Evolutionary conservation across 768 basidiomycete genomes (phyloP), one percentile per base, ranked within the genome.

Genomic region (Psilocybe cubensis): DNA sequence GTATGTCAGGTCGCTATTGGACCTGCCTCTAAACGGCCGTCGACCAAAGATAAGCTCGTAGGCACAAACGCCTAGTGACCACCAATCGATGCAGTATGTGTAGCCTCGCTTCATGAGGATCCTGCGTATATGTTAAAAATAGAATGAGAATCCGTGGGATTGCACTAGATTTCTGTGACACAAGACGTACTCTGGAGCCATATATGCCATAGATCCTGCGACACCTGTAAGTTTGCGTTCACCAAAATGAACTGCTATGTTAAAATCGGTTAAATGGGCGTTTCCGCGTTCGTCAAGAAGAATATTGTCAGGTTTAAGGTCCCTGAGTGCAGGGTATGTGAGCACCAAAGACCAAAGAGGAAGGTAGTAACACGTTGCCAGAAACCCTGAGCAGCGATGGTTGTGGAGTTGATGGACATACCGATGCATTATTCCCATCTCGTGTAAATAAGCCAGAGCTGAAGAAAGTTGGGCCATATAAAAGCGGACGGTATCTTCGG

Each of bases 191-290:
- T 91, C 88, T 2, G 89, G 89, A 40, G 90, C 96, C 96, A 99
- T 99, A 71, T 99, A 99, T 2, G 96, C 96, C 96, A 98, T 96
- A 50, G 94, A 96, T 8, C 96, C 96, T 21, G 96, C 96, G 0
- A 99, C 91, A 21, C 95, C 94, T 11, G 91, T 95, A 29, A 94
- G 75, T 56, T 89, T 84, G 54, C 92, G 83, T 56, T 97, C 94
- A 4, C 89, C 86, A 69, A 92, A 98, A 72, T 99, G 96, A 6
- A 98, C 94, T 14, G 96, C 96, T 57, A 99, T 99, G 71, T 99
- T 99, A 75, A 99, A 97, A 71, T 99, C 96, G 0, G 91, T 98
- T 60, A 99, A 79, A 72, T 99, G 96, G 6, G 96, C 96, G 66
- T 99, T 95, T 1, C 96, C 96, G 48, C 83, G 81, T 67, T 97